Evolutionary conservation across 257 asterid species (phyloP), one percentile per base, ranked within the genome.

Genomic region (Eustoma russellianum): DNA sequence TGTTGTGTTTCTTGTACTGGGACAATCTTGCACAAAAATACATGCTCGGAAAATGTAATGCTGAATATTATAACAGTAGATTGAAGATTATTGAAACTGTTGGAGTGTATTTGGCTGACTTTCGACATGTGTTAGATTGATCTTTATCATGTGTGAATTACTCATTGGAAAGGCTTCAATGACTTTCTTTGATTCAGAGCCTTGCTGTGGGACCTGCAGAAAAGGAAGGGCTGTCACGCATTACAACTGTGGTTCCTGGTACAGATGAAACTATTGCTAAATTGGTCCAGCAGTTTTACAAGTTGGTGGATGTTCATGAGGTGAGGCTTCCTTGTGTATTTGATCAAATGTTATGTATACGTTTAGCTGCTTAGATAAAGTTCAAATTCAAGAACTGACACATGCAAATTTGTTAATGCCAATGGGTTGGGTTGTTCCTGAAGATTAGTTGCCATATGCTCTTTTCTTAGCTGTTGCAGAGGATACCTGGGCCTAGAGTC

Each of bases 171-270:
- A 52, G 9, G 17, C 16, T 50, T 59, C 59, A 28, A 48, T 61
- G 46, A 63, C 44, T 51, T 67, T 70, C 45, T 48, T 62, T 47
- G 70, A 40, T 75, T 62, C 79, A 88, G 96, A 88, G 96, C 79
- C 90, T 88, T 57, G 94, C 96, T 61, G 94, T 78, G 13, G 96
- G 96, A 62, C 87, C 87, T 65, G 88, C 94, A 4, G 97, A 84
- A 71, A 63, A 44, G 56, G 91, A 85, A 58, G 95, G 95, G 43
- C 59, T 77, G 64, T 88, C 97, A 46, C 91, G 95, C 57, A 84
- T 88, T 67, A 88, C 93, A 50, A 88, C 97, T 41, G 97, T 88
- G 52, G 84, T 88, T 71, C 95, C 91, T 59, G 97, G 97, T 52
- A 84, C 91, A 41, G 83, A 82, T 71, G 93, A 78, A 71, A 67